These are phyloP conservation scores for Geotrichum macrosporum DNA, from an alignment of 1,139 yeast genomes.

Conservation along the genomic window DNA sequence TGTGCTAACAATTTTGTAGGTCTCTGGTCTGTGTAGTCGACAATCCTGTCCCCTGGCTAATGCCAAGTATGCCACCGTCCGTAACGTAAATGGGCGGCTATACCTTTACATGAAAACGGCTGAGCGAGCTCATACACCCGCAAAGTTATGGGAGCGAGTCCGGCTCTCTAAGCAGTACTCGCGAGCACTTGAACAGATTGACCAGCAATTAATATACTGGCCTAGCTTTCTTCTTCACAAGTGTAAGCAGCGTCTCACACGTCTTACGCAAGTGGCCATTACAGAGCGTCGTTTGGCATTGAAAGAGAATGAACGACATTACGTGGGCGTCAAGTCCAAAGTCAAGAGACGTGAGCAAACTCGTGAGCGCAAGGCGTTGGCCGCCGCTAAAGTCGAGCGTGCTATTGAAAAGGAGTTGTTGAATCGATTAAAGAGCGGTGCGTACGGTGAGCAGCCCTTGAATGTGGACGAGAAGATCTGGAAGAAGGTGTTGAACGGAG, in stretches of 20 bases:
- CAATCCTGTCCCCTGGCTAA: conserved; percentile 96
- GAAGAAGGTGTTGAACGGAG: conserved; percentile 84
- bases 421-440: conserved; percentile 93
- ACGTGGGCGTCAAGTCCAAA: conserved; percentile 79
- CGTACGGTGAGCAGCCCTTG: conserved; percentile 95
- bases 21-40: conserved; percentile 78
- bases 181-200: conserved; percentile 82
- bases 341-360: conserved; percentile 90
- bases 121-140: conserved; percentile 93
- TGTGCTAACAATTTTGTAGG: conserved; percentile 27
- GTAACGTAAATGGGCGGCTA: conserved; percentile 78
- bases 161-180: conserved; percentile 82
- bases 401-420: conserved; percentile 92
- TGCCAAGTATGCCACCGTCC: conserved; percentile 92
- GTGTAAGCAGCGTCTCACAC: conserved; percentile 91
- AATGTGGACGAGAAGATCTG: conserved; percentile 94
- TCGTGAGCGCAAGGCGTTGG: conserved; percentile 91
- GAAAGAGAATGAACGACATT: conserved; percentile 86
- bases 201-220: conserved; percentile 85
- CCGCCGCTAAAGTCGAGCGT: conserved; percentile 94
- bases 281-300: conserved; percentile 93
- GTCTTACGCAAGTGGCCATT: conserved; percentile 90
- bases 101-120: conserved; percentile 95
- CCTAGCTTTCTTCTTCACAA: conserved; percentile 85
- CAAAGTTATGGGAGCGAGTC: conserved; percentile 90